A percentile compares a stretch with the other conserved stretches of the same genome.
Conservation (phyloP, 2,329 filamentous ascomycete species). For the Coleophoma crateriformis region DNA sequence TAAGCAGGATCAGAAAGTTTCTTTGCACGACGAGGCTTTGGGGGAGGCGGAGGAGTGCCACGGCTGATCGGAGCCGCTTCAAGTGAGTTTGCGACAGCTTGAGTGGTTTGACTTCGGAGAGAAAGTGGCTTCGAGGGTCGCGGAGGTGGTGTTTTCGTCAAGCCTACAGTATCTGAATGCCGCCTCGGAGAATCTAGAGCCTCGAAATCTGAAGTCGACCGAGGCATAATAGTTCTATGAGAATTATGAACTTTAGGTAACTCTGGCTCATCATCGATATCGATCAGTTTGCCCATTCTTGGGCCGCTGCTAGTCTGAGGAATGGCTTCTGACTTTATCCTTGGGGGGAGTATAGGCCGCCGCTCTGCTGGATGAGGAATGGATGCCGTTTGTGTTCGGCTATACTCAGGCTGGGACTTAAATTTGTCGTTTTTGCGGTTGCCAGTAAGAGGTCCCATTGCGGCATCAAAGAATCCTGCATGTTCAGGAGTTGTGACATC, state of each 20-base stretch:
- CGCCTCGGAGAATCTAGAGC: slow-evolving; percentile 23
- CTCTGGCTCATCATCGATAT: slow-evolving; percentile 50
- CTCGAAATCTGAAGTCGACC: slow-evolving; percentile 21
- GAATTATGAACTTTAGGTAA: slow-evolving; percentile 30
- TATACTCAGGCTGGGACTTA: slow-evolving; percentile 13
- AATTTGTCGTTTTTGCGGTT: slow-evolving; percentile 13
- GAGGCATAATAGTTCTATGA: slow-evolving; percentile 17
- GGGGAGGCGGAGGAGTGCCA: slow-evolving; percentile 29
- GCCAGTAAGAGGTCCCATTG: slow-evolving; percentile 23
- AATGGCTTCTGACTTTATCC: slow-evolving; percentile 15
- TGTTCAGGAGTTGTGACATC: slow-evolving; percentile 82
- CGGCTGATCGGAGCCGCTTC: slow-evolving; percentile 34
- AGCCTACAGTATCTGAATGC: slow-evolving; percentile 13
- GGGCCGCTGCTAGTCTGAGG: slow-evolving; percentile 27
- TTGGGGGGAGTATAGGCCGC: slow-evolving; percentile 20
- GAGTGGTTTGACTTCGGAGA: slow-evolving; percentile 36
- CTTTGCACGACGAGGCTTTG: slow-evolving; percentile 15
- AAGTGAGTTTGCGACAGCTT: slow-evolving; percentile 16
- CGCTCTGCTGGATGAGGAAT: slow-evolving; percentile 8
- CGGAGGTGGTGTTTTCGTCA: slow-evolving; percentile 31
- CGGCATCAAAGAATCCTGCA: slow-evolving; percentile 69
- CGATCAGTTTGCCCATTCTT: slow-evolving; percentile 52
- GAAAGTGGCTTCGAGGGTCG: slow-evolving; percentile 53
- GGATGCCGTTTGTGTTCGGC: slow-evolving; percentile 5
- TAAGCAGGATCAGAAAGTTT: slow-evolving; percentile 1